phyloP scores from a whole-genome alignment of 208 protist species.

The Leishmania tropica region DNA sequence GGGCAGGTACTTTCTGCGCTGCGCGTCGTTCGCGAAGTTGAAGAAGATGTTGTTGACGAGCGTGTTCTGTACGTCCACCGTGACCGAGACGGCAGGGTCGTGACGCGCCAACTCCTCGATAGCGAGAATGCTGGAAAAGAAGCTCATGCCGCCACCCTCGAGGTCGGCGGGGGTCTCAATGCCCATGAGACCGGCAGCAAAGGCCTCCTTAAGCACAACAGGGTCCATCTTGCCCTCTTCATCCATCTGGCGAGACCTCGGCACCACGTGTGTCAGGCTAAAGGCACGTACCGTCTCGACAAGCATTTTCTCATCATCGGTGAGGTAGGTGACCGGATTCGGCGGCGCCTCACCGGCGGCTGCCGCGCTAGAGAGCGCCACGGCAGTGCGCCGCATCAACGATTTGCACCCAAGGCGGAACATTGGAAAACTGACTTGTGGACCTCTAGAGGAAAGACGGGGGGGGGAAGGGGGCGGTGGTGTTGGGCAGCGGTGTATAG shows the following conservation, averaged over 20 bases:
- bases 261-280: constrained; percentile 63
- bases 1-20: constrained; percentile 88
- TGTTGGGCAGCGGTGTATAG: no score
- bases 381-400: constrained; percentile 45
- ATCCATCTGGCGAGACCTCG: constrained; percentile 82
- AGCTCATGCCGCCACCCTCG: constrained; percentile 70
- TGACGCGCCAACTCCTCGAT: constrained; percentile 90
- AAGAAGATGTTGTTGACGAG: constrained; percentile 91
- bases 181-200: constrained; percentile 85
- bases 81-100: constrained; percentile 86
- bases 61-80: constrained; percentile 93
- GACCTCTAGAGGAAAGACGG: neutral
- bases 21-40: constrained; percentile 74
- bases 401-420: constrained; percentile 34
- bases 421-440: constrained; percentile 24
- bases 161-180: constrained; percentile 75
- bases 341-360: constrained; percentile 16
- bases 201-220: constrained; percentile 68
- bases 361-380: constrained; percentile 16
- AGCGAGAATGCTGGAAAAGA: constrained; percentile 81
- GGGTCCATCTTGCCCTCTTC: constrained; percentile 65
- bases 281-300: constrained; percentile 71
- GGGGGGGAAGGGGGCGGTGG: neutral
- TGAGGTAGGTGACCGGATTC: constrained; percentile 47
- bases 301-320: constrained; percentile 77